Evolutionary conservation across 2,329 filamentous ascomycete genomes (phyloP), one percentile per base, ranked within the genome.

Genomic region (Talaromyces sp.): DNA sequence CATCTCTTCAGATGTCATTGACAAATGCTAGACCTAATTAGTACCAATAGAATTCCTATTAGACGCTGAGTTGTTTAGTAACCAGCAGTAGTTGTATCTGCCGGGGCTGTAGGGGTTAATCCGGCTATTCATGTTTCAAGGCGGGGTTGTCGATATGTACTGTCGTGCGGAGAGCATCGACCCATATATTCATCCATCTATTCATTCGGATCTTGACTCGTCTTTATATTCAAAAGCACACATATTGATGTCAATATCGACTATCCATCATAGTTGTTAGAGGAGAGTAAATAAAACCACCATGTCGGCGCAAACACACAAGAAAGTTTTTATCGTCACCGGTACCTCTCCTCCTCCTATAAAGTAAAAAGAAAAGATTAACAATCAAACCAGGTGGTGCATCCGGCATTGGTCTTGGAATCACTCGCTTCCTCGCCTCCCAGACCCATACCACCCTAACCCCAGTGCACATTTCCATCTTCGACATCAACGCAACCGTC

Each of bases 371-470:
- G 4, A 11, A 9, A 24, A 19, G 1, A 29, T 17, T 19, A 59
- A 59, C 35, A 19, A 9, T 19, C 7, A n/a, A 5, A 7, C 9
- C 50, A 70, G 72, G 73, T 46, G 73, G 73, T 32, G 73, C 73
- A 19, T 74, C 71, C 17, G 72, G 73, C 11, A 75, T 75, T 55
- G 73, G 73, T 27, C 68, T 75, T 3, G 73, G 67, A 27, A 72
- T 75, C 49, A 70, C 69, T n/a, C 66, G 66, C 19, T 66, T 70
- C 52, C 71, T 75, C 55, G 66, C 69, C 54, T 58, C 65, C 41
- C 62, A 71, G 54, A 58, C 9, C n/a, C 56, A 58, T 67, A n/a
- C 53, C 19, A 60, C 38, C 27, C 41, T 56, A 9, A 49, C 24
- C 9, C 65, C 72, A 56, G 66, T 63, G 4, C 69, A 73, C 61